Percentiles rank a stretch among this genome's conserved stretches.
Evolutionary conservation across 2,329 filamentous ascomycete species (phyloP).

Genomic region (Cryphonectria carpinicola): DNA sequence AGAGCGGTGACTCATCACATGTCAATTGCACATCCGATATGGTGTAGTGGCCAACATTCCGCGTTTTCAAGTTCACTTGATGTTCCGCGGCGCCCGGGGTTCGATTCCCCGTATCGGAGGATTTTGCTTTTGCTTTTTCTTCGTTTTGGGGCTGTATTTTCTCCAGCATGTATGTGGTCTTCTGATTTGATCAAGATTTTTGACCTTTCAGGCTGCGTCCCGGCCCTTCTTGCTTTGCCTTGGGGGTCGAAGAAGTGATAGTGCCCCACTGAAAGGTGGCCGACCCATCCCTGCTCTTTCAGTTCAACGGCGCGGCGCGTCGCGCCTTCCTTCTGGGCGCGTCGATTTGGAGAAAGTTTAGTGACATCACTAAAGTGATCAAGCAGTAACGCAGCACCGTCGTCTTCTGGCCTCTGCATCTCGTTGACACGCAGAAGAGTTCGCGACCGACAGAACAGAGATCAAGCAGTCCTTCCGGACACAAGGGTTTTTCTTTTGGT

Average conservation of each 20-base stretch:
- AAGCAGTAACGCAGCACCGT: neutral
- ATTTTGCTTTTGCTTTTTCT: constrained; percentile 14
- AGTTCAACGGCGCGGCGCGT: constrained; percentile 10
- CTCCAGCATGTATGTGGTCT: neutral
- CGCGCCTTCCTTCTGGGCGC: constrained; percentile 23
- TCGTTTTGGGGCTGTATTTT: neutral
- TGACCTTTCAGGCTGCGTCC: neutral
- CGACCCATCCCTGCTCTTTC: neutral
- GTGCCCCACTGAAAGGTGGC: constrained; percentile 4
- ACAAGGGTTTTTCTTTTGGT: neutral
- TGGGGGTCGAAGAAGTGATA: too few relatives aligned
- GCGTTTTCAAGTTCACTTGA: constrained; percentile 26
- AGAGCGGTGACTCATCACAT: neutral
- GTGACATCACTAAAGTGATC: constrained; percentile 32
- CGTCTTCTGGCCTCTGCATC: neutral
- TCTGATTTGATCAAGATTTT: neutral
- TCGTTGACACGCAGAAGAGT: neutral
- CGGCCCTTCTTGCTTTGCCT: neutral
- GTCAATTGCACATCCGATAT: constrained; percentile 22
- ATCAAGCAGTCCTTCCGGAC: neutral
- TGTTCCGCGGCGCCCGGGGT: constrained; percentile 31
- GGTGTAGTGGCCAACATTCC: constrained; percentile 31
- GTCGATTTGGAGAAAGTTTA: constrained; percentile 28
- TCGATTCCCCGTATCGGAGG: constrained; percentile 33
- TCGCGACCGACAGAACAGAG: neutral